Base-by-base conservation (phyloP, 2,329 filamentous ascomycete species). In the Fusarium buharicum region DNA sequence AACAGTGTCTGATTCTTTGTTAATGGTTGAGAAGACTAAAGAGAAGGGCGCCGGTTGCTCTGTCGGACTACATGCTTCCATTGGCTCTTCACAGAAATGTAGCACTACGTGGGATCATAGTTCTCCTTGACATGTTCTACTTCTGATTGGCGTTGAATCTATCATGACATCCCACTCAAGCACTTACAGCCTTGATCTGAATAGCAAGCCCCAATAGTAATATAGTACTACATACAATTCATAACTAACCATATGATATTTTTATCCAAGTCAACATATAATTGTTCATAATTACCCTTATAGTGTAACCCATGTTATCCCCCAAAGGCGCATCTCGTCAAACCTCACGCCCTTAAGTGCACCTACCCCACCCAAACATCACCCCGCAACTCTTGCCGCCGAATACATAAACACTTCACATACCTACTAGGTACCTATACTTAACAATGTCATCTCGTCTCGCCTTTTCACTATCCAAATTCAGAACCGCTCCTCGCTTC, bases 361-460 rank as follows among this genome's bases (percentile, higher is more conserved):
- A 33, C 13, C 40, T 61, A 59, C 62, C 62, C 62, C 62, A 33
- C 62, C 39, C 30, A 34, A 40, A 33, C 13, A 30, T 13, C 56
- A 57, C 62, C 58, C 62, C 62, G 50, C 62, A 61, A 45, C 17
- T 39, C 37, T n/a, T 16, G 9, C 12, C 9, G 22, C 12, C 18
- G 17, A 47, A 16, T 63, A 57, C 17, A 63, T 50, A 63, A 44
- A 34, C 31, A 50, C 14, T 30, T 12, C 28, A 30, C 28, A 11
- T 30, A 4, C 28, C 28, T 27, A 27, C 6, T 27, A 24, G 34
- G 50, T 31, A 20, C 27, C 27, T 14, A 20, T 27, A 27, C n/a
- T 31, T 17, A 33, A 28, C 17, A 50, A 66, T 66, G 63, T 50
- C 51, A 30, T 64, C 62, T 18, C 62, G 62, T 43, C 37, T 68